Evolutionary conservation across 164 flowering plant genomes (phyloP).

Genomic region (Annona cherimola): DNA sequence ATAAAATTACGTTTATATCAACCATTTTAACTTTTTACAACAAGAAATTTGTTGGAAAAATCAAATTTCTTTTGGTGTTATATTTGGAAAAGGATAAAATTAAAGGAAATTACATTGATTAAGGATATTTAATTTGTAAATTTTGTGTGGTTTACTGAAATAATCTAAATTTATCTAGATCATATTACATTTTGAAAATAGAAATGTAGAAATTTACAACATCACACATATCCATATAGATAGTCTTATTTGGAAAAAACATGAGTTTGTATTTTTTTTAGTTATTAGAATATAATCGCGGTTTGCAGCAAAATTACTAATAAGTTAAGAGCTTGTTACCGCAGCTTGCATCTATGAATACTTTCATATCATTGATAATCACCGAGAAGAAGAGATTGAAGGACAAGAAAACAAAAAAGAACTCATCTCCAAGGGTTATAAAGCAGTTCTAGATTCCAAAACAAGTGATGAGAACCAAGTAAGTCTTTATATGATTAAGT

Average conservation of each 20-base stretch:
- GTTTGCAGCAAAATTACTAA: neutral
- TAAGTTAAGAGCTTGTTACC: neutral
- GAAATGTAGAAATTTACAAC: too few species aligned
- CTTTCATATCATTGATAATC: slow-evolving; percentile 17
- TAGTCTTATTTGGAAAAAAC: neutral
- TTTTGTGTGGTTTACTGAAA: neutral
- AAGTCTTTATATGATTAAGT: neutral
- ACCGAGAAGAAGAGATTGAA: slow-evolving; percentile 29
- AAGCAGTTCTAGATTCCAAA: slow-evolving; percentile 86
- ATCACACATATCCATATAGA: neutral
- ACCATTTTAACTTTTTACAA: too few species aligned
- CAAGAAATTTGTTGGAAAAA: too few species aligned
- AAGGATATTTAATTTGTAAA: too few species aligned
- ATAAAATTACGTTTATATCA: too few species aligned
- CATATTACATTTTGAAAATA: neutral
- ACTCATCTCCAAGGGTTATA: slow-evolving; percentile 59
- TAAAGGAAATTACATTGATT: too few species aligned
- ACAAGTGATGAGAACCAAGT: slow-evolving; percentile 74
- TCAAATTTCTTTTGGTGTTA: too few species aligned
- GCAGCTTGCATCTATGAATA: slow-evolving; percentile 82
- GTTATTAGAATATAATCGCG: neutral
- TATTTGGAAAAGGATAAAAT: too few species aligned
- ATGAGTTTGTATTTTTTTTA: neutral
- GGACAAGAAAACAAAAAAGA: slow-evolving; percentile 36
- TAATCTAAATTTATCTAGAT: too few species aligned